phyloP scores from a whole-genome alignment of 805 yeast species.

The Saccharomycopsis selenospora region DNA sequence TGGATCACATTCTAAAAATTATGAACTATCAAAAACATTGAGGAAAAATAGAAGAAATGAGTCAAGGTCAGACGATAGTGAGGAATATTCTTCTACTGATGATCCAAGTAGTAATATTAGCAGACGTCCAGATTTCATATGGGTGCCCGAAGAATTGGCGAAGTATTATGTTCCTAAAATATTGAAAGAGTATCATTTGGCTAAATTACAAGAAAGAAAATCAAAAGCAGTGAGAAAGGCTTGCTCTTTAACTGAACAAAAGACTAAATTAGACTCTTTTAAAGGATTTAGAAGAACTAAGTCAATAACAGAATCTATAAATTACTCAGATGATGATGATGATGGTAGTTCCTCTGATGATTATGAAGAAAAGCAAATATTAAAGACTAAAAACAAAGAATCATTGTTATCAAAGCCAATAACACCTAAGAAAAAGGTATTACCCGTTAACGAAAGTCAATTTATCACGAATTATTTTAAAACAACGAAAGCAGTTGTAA shows the following conservation, averaged over 20 bases:
- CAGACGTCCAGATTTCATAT: no score
- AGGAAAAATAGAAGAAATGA: not conserved
- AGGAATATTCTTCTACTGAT: not conserved
- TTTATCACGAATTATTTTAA: not conserved
- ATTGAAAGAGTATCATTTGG: slow-evolving; percentile 5
- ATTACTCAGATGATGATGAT: not conserved
- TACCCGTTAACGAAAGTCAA: not conserved
- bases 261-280: not conserved
- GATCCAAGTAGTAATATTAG: not conserved
- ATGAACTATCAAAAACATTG: not conserved
- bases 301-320: slow-evolving; percentile 1
- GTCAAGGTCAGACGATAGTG: not conserved
- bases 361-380: no score
- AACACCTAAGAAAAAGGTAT: not conserved
- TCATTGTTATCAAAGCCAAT: no score
- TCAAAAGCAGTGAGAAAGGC: not conserved
- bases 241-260: not conserved
- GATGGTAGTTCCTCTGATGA: no score
- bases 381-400: no score
- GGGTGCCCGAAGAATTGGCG: slow-evolving; percentile 10
- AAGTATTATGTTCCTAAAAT: slow-evolving; percentile 11
- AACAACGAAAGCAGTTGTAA: not conserved
- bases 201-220: not conserved
- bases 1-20: not conserved
- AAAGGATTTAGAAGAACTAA: not conserved